Evolutionary conservation across 78 protist species (phyloP), one percentile per base, ranked within the genome.

Genomic region (Dictyostelium brefeldianum): DNA sequence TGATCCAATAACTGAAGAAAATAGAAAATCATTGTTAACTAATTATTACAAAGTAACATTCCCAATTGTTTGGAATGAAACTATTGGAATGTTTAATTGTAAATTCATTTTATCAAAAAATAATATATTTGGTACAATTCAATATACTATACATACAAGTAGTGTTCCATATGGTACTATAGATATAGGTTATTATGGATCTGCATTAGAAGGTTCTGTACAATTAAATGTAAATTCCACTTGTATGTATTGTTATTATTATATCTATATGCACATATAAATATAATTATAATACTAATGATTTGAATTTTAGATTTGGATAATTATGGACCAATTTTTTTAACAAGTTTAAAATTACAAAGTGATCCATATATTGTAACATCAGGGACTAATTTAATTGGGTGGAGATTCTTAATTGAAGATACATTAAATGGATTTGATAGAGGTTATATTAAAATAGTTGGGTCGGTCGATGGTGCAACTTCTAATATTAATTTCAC

Each of bases 361-460:
- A 36, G n/a, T n/a, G n/a, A n/a, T n/a, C n/a, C n/a, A n/a, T n/a
- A n/a, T n/a, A 59, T 59, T 59, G 0, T 67, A 67, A 31, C 29
- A 29, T 67, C 75, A 67, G 15, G 10, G 7, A 31, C n/a, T 22
- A 43, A 43, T 31, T 4, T 18, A 31, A 17, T 67, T 1, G 75
- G 79, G 8, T 75, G 81, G 81, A 50, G 4, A 50, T 50, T 75
- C 25, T 14, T 22, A 48, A 75, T 75, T 43, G 25, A 29, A 25
- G 81, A 75, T 50, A 27, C 25, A 10, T n/a, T 25, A 10, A 75
- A 75, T 51, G 81, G 81, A 1, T 75, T 75, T 14, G 25, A 75
- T 25, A 50, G 25, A 25, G 81, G 81, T 10, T 75, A 77, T 51
- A 50, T 77, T 15, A 50, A 77, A 43, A 31, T 50, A 10, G 17